Base-by-base conservation (phyloP, 805 yeast genomes). In the Naumovozyma dairenensis region DNA sequence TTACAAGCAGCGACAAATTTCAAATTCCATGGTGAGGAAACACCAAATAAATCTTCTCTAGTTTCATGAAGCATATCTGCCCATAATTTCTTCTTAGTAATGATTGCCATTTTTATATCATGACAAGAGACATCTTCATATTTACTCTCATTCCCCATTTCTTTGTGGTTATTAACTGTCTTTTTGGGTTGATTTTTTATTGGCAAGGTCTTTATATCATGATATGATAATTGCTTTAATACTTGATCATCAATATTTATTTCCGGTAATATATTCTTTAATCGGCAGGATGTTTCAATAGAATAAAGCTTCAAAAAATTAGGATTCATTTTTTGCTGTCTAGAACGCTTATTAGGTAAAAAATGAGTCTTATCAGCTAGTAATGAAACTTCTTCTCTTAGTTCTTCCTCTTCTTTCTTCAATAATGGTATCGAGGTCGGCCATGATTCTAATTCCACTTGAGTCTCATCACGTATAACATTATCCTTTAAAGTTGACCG, bases 61-160 rank as follows among this genome's bases (percentile, higher is more conserved):
- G 46, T 40, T 29, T 44, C 42, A 24, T 40, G 37, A 18, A 46
- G 31, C 51, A 53, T 45, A 24, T 51, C 53, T n/a, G 51, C 43
- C 57, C 58, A 51, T 15, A 56, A 41, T 26, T 56, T 56, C 34
- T 52, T 46, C 28, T 54, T 47, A 1, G 59, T 53, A 12, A 44
- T 35, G 16, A 56, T 47, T 2, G 60, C 60, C 9, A 53, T 34
- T 34, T 52, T 50, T 16, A 54, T 48, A 12, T 46, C 52, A 14
- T 42, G 33, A 9, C 45, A 37, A 13, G 49, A 42, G 15, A 49
- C 40, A 19, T 43, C 31, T 4, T 40, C 34, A 19, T 44, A 36
- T 16, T 33, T 24, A 7, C 9, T 6, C 6, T 24, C 14, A 7
- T 14, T 14, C 13, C n/a, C n/a, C 26, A 7, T 24, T 6, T 6